phyloP scores from a whole-genome alignment of 73 alveolate species.

The Stentor roeselii region DNA sequence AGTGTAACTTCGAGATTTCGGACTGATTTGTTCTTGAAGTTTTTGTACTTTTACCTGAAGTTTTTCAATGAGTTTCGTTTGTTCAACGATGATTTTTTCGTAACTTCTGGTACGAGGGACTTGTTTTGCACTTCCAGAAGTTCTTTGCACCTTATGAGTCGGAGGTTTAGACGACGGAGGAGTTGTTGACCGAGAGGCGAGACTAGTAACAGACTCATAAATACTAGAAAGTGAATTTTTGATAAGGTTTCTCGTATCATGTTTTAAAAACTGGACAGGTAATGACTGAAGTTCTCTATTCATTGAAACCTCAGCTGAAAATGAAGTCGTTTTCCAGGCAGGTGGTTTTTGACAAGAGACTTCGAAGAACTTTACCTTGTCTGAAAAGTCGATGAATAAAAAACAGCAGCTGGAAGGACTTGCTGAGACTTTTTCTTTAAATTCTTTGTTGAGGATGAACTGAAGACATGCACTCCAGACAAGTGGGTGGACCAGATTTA shows the following conservation, averaged over 20 bases:
- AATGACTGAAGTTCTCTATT: not conserved
- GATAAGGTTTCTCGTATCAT: not conserved
- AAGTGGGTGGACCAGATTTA: not conserved
- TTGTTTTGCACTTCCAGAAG: not conserved
- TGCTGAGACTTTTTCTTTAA: constrained; percentile 22
- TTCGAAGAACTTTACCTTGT: constrained; percentile 12
- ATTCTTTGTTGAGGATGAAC: not conserved
- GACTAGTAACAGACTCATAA: not conserved
- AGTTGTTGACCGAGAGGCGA: not conserved
- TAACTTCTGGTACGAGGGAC: not conserved
- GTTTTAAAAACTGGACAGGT: not conserved
- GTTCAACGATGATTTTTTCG: not conserved
- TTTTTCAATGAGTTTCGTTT: not conserved
- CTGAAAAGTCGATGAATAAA: constrained; percentile 21
- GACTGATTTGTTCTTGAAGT: not conserved
- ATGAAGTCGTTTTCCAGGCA: not conserved
- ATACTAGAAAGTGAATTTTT: not conserved
- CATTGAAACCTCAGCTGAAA: not conserved
- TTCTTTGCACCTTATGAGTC: too few species aligned
- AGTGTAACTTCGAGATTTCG: not conserved
- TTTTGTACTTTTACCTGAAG: not conserved
- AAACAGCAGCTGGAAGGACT: not conserved
- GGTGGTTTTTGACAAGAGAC: not conserved
- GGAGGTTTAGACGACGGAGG: not conserved
- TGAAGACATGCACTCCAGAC: constrained; percentile 7